Conservation (phyloP, 805 yeast genomes). For the Yamadazyma phyllophila region DNA sequence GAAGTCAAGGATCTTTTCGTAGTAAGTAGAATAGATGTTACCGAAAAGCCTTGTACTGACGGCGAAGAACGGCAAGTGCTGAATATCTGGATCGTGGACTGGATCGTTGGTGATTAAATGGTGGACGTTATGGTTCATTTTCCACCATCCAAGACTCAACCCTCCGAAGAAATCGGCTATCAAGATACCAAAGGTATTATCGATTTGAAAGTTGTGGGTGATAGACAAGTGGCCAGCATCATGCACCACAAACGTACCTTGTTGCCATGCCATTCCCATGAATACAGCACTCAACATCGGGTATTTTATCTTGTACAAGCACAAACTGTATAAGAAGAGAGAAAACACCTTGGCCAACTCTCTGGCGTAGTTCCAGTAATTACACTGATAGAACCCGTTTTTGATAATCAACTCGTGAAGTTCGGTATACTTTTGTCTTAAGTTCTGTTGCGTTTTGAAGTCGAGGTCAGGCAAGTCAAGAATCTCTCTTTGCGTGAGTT, state of each 20-base stretch:
- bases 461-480: conserved; percentile 63
- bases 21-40: conserved; percentile 75
- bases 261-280: conserved; percentile 86
- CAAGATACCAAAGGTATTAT: conserved; percentile 68
- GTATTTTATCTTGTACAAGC: conserved; percentile 46
- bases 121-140: conserved; percentile 89
- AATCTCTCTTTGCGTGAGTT: conserved; percentile 54
- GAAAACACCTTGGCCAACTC: conserved; percentile 62
- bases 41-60: conserved; percentile 71
- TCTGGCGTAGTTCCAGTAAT: conserved; percentile 68
- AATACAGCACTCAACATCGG: conserved; percentile 57
- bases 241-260: conserved; percentile 81
- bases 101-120: conserved; percentile 91
- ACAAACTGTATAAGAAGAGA: conserved; percentile 49
- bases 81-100: conserved; percentile 91
- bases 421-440: conserved; percentile 57
- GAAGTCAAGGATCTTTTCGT: conserved; percentile 63
- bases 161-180: conserved; percentile 87
- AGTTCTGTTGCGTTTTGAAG: conserved; percentile 56
- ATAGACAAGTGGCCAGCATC: conserved; percentile 88
- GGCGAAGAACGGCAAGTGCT: conserved; percentile 88
- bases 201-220: conserved; percentile 75
- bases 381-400: conserved; percentile 68
- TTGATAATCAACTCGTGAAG: conserved; percentile 55
- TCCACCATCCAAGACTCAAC: conserved; percentile 92